Evolutionary conservation across 2,329 filamentous ascomycete genomes (phyloP), one percentile per base, ranked within the genome.

Genomic region (Chaetomiaceae sp.): DNA sequence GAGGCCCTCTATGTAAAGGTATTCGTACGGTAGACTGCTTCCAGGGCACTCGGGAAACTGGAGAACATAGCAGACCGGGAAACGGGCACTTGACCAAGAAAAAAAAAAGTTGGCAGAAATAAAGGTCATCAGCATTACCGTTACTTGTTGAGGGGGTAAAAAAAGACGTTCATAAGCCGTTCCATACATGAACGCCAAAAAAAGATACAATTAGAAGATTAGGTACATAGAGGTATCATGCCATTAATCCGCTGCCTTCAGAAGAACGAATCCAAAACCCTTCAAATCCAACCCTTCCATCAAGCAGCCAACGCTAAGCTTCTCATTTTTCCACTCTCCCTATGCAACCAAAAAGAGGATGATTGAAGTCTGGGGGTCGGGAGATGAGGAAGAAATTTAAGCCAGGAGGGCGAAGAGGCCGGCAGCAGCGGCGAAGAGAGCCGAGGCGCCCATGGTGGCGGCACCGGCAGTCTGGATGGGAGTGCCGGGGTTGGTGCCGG

Each of bases 401-500:
- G 75, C 75, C 65, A 83, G 69, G 71, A 76, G 69, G 66, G 77
- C 79, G 57, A 71, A 74, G 51, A 78, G 66, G 71, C 77, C 79
- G 69, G 75, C 79, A 44, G 71, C 73, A 60, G 74, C 79, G 67
- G 79, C 80, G 65, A 81, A 69, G 65, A 75, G 57, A 65, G 73
- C 74, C 57, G 79, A 81, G 73, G 75, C 77, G 58, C 73, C 72
- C 63, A 82, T 66, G 65, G 74, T 72, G 63, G 73, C 71, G 60
- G 79, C 80, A 66, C 76, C 80, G 59, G 73, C 78, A 47, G 74
- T 78, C 62, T 75, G 70, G 58, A 64, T 63, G 54, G 68, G 65
- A 25, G 20, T 29, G 46, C 66, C 63, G 52, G 66, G 60, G 18
- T 56, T 55, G 50, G 66, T 63, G 56, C 60, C 61, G 41, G 61